Base-by-base conservation (phyloP, 2,329 filamentous ascomycete genomes). In the Ceratocystis papillata region DNA sequence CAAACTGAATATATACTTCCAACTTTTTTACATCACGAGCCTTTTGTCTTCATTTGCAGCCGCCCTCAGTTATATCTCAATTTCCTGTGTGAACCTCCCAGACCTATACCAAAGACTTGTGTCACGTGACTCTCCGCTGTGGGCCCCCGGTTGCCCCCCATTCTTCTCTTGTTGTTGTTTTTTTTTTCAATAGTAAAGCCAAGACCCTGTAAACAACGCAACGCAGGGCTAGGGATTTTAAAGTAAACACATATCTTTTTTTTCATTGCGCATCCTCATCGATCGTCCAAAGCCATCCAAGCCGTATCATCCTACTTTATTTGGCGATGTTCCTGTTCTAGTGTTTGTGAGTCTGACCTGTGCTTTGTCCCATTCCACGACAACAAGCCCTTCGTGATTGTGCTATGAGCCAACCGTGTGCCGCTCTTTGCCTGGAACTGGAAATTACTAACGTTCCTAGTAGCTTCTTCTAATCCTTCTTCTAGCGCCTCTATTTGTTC, bases 301-400 rank as follows among this genome's bases (percentile, higher is more conserved):
- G 5, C 17, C 25, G 3, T 33, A n/a, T 30, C 25, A 57, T 28
- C 25, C 25, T 30, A 12, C 53, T 57, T 28, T n/a, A 28, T 22
- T 22, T 10, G 25, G 53, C 30, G 53, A 37, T 37, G 33, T 3
- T 37, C 33, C 33, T 12, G 12, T 30, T 25, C 22, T 28, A 37
- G 50, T 44, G 61, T 44, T 41, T 66, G 53, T 33, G 25, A 62
- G 30, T 59, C 59, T 65, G 63, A 17, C 46, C 3, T 64, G 22
- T 20, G 46, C 48, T 48, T 30, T 41, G 25, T 62, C 10, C 46
- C 46, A 50, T n/a, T 63, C 28, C 30, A 22, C 28, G 28, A 50
- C 22, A 25, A 10, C 25, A 15, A 12, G n/a, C 22, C 22, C 22
- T n/a, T 30, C 28, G 12, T 57, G 22, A 22, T 28, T 57, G 46